Percentiles rank a stretch among this genome's conserved stretches.
Evolutionary conservation across 345 rosid species (phyloP).

Genomic region (Euphorbia tirucalli): DNA sequence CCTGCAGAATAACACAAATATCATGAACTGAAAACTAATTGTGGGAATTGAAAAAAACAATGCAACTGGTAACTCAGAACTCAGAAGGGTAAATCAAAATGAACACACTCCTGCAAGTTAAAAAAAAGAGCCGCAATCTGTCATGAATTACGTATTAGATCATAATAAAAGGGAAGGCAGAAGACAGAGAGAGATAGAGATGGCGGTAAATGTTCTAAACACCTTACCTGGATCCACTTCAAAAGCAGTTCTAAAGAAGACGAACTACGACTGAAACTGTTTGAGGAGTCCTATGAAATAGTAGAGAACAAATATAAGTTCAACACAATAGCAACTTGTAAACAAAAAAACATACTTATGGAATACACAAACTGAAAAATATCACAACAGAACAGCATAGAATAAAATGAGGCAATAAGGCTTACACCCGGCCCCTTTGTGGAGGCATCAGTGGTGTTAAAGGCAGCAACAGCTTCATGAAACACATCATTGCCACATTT

Average conservation of each 20-base stretch:
- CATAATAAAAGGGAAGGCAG: neutral
- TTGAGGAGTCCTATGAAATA: conserved; percentile 38
- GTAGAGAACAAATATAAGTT: conserved; percentile 4
- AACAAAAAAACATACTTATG: neutral
- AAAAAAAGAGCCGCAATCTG: neutral
- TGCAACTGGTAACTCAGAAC: neutral
- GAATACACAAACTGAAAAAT: neutral
- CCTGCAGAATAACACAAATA: conserved; percentile 42
- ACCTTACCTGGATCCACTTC: conserved; percentile 75
- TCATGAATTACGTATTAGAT: neutral
- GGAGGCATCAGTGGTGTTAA: neutral
- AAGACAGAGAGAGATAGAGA: neutral
- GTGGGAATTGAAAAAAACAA: neutral
- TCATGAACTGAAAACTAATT: conserved; percentile 7
- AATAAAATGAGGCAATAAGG: neutral
- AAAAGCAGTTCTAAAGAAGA: conserved; percentile 61
- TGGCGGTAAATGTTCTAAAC: neutral
- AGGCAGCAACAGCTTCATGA: neutral
- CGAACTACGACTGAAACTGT: conserved; percentile 17
- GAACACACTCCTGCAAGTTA: neutral
- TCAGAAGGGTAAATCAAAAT: neutral
- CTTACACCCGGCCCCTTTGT: neutral
- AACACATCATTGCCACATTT: neutral
- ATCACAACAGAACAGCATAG: neutral
- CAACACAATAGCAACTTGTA: neutral